Evolutionary conservation across 2,329 filamentous ascomycete genomes (phyloP).

Genomic region (Diaporthe batatas): DNA sequence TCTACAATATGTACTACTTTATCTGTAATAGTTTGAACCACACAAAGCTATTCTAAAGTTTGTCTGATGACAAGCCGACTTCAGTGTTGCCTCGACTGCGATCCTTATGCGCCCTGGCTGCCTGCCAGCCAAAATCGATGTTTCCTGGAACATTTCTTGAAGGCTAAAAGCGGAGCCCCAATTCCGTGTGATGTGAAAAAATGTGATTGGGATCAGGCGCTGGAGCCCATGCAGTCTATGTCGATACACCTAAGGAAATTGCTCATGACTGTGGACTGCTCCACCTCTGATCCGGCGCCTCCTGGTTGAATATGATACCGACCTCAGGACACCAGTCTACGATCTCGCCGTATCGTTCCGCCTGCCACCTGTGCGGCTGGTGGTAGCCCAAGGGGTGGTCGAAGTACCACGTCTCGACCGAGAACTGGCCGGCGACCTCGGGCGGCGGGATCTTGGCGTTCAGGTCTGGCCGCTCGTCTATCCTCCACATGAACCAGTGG

Average conservation of each 20-base stretch:
- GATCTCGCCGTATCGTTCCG: conserved; percentile 46
- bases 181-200: too few relatives aligned
- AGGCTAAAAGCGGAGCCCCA: too few relatives aligned
- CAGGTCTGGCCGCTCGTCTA: conserved; percentile 39
- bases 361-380: conserved; percentile 45
- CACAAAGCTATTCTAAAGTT: neutral
- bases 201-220: neutral
- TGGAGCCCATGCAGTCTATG: neutral
- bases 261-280: neutral
- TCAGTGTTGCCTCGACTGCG: neutral
- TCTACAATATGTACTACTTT: neutral
- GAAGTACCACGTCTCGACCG: conserved; percentile 46
- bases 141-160: too few relatives aligned
- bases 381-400: conserved; percentile 47
- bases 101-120: neutral
- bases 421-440: conserved; percentile 45
- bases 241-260: neutral
- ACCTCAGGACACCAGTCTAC: conserved; percentile 49
- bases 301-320: conserved; percentile 37
- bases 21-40: neutral
- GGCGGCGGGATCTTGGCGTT: conserved; percentile 43
- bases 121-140: neutral
- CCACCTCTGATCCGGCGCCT: conserved; percentile 27
- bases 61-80: neutral
- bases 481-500: conserved; percentile 47